These are phyloP conservation scores for Imleria badia DNA, from an alignment of 768 basidiomycete genomes.

Conservation along the genomic window DNA sequence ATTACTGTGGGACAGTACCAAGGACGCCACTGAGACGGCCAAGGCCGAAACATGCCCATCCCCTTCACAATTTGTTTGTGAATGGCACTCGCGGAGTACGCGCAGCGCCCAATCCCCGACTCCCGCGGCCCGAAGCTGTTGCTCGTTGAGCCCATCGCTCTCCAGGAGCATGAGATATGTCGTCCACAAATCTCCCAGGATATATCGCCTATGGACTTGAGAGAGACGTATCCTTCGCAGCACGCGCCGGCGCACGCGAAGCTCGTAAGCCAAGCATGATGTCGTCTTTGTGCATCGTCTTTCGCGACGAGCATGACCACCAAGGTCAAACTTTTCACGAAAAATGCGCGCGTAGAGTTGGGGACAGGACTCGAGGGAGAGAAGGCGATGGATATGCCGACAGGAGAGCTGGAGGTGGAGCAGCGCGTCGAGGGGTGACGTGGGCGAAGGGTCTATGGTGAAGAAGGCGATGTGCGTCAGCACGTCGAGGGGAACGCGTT, in stretches of 20 bases:
- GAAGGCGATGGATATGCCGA: conserved; percentile 41
- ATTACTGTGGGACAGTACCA: conserved; percentile 39
- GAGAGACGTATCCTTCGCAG: conserved; percentile 46
- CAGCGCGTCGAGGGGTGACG: conserved; percentile 42
- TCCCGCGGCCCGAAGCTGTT: conserved; percentile 41
- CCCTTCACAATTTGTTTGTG: conserved; percentile 2
- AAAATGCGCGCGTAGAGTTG: conserved; percentile 60
- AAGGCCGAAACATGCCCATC: conserved; percentile 22
- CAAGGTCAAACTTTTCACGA: conserved; percentile 46
- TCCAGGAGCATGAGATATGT: conserved; percentile 63
- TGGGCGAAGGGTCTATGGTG: conserved; percentile 38
- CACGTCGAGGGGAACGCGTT: conserved; percentile 53
- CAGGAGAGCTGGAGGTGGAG: conserved; percentile 46
- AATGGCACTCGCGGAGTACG: conserved; percentile 20
- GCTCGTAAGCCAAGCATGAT: conserved; percentile 46
- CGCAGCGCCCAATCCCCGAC: conserved; percentile 34
- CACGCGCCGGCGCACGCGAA: conserved; percentile 46
- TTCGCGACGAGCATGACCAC: conserved; percentile 23
- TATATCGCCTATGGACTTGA: conserved; percentile 25
- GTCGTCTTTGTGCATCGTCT: conserved; percentile 35
- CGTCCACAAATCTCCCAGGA: conserved; percentile 53
- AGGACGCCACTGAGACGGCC: conserved; percentile 33
- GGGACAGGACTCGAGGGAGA: conserved; percentile 44
- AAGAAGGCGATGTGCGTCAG: conserved; percentile 55
- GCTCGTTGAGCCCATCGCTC: conserved; percentile 47